Conservation (phyloP, 176 grass and related monocot species). For the Pontederia crassipes region DNA sequence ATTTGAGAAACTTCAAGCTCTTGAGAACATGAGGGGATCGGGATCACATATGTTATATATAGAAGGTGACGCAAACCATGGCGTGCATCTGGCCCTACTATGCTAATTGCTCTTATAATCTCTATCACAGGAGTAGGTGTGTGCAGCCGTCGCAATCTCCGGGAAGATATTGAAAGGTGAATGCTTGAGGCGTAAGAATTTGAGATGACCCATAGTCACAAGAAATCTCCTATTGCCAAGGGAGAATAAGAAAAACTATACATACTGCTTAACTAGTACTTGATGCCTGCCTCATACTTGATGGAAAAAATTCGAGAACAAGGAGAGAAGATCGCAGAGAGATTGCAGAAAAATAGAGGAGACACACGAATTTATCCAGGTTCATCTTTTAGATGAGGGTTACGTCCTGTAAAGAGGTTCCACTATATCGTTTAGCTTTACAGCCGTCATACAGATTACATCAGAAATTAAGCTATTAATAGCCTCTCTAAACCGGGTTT, state of each 20-base stretch:
- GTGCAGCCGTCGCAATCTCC: background rate
- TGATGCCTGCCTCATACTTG: slow-evolving; percentile 12
- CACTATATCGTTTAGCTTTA: no score
- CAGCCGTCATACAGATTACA: no score
- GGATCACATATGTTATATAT: slow-evolving; percentile 10
- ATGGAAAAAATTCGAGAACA: no score
- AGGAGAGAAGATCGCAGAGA: no score
- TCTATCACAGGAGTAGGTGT: background rate
- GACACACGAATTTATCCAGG: no score
- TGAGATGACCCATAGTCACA: background rate
- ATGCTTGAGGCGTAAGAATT: slow-evolving; percentile 4
- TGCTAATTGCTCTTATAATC: background rate
- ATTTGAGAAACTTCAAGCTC: slow-evolving; percentile 13
- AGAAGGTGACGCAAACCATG: background rate
- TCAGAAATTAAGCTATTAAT: no score
- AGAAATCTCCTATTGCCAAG: background rate
- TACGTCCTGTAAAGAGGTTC: no score
- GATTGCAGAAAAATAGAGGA: no score
- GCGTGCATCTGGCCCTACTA: background rate
- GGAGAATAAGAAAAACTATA: background rate
- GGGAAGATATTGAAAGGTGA: background rate
- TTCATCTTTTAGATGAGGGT: no score
- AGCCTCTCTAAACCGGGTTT: no score
- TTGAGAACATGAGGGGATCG: slow-evolving; percentile 1
- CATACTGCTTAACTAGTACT: background rate